Base-by-base conservation (phyloP, 2,329 filamentous ascomycete species). In the Coniochaeta prunicola region DNA sequence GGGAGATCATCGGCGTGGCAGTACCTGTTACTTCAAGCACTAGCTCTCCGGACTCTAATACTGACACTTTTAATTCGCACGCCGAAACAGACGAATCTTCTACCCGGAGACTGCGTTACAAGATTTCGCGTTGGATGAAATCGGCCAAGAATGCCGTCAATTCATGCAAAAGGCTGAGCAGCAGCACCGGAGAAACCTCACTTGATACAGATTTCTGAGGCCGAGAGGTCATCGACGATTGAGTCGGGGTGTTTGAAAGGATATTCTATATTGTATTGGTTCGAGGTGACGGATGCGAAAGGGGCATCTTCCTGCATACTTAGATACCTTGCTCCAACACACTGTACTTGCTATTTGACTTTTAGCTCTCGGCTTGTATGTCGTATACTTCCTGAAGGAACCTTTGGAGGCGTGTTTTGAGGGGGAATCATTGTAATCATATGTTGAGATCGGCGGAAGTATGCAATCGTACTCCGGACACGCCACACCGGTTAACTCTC, bases 101-200 rank as follows among this genome's bases (percentile, higher is more conserved):
- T 15, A 21, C 28, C 19, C 13, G 33, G 42, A 34, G 54, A 8
- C 10, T 56, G 26, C 36, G 54, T 33, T 42, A 30, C 26, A 56
- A 56, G 24, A n/a, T 56, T 26, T 38, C 54, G 13, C 21, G 33
- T 17, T 56, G 54, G 54, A 42, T 56, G 54, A 56, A 56, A n/a
- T 36, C 53, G 7, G 53, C 53, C 30, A 34, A 34, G 53, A 19
- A 55, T 12, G 30, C 53, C 17, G 53, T 34, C 31, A 33, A 55
- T 24, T 2, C 30, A 17, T 55, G 53, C 33, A 33, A 36, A 21
- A 55, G 53, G 30, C 33, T 36, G 30, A 55, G 53, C 53, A 55
- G 53, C 30, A 55, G 53, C 31, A 55, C 53, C 8, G 53, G 28
- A 21, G 53, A 21, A 13, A 36, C 30, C 2, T 55, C 53, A n/a